Conservation (phyloP, 140 eudicot species). For the Ambrosia hybrid region DNA sequence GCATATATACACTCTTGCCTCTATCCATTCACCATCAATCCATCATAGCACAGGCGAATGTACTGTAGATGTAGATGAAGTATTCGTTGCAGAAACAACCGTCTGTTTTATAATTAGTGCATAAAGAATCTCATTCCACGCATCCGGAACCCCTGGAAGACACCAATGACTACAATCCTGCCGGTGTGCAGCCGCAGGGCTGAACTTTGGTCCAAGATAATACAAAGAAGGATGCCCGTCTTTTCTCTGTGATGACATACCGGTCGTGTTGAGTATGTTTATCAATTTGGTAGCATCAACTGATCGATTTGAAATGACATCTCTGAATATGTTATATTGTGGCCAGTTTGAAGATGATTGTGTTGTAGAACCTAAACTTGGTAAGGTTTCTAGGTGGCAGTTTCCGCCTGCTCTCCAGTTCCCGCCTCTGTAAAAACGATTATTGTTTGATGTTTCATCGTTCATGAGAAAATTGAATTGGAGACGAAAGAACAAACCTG, state of each 20-base stretch:
- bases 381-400: conserved; percentile 80
- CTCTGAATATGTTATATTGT: conserved; percentile 46
- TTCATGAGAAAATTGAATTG: not conserved
- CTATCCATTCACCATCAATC: conserved; percentile 7
- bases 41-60: conserved; percentile 27
- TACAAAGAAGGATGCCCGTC: conserved; percentile 91
- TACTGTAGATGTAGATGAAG: conserved; percentile 32
- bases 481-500: conserved; percentile 53
- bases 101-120: conserved; percentile 52
- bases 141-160: conserved; percentile 97
- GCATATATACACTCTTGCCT: conserved; percentile 30
- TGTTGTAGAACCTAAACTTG: conserved; percentile 52
- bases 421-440: conserved; percentile 63
- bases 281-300: conserved; percentile 22
- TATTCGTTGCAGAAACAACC: conserved; percentile 14
- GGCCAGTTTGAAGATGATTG: conserved; percentile 57
- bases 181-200: conserved; percentile 62
- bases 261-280: conserved; percentile 59
- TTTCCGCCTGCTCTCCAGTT: conserved; percentile 87
- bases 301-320: conserved; percentile 38
- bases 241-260: conserved; percentile 73
- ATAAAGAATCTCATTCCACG: conserved; percentile 90
- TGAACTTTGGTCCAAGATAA: conserved; percentile 50
- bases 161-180: conserved; percentile 99
- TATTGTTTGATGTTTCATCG: not conserved